These are phyloP conservation scores for Coemansia sp. DNA, from an alignment of 192 early-diverging fungal genomes.

Conservation along the genomic window DNA sequence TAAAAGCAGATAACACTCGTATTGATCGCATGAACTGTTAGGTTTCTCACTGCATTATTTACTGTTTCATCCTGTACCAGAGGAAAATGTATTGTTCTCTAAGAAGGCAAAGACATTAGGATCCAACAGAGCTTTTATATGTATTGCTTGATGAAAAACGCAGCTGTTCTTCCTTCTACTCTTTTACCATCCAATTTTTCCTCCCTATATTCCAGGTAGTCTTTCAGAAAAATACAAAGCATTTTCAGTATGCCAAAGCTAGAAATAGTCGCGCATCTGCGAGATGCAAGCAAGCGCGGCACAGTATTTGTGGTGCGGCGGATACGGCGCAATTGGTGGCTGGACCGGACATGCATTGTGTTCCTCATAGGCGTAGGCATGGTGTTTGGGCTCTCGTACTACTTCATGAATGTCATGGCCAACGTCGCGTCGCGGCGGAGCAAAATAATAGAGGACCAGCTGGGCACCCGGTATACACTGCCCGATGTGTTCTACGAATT, in stretches of 20 bases:
- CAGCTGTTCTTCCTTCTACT: not conserved
- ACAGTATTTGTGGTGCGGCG: constrained; percentile 23
- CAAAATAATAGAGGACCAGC: constrained; percentile 40
- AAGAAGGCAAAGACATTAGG: not conserved
- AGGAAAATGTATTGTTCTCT: not conserved
- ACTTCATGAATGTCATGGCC: constrained; percentile 66
- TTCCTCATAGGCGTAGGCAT: constrained; percentile 28
- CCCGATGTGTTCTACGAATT: constrained; percentile 62
- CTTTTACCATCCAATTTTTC: too few species aligned
- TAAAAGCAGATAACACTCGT: too few species aligned
- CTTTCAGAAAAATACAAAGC: not conserved
- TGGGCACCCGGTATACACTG: constrained; percentile 37
- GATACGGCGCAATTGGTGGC: constrained; percentile 54
- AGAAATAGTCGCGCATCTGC: constrained; percentile 4
- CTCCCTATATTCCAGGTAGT: not conserved
- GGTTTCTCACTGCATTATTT: not conserved
- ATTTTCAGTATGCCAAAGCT: constrained; percentile 15
- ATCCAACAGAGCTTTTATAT: too few species aligned
- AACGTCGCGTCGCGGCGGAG: constrained; percentile 63
- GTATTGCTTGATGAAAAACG: too few species aligned
- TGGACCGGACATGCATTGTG: constrained; percentile 38
- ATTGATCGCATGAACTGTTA: not conserved
- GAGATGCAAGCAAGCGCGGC: constrained; percentile 1
- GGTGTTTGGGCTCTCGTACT: constrained; percentile 51
- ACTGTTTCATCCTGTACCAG: not conserved